phyloP scores from a whole-genome alignment of 2,329 filamentous ascomycete genomes.

The Hymenoscyphus occultus region DNA sequence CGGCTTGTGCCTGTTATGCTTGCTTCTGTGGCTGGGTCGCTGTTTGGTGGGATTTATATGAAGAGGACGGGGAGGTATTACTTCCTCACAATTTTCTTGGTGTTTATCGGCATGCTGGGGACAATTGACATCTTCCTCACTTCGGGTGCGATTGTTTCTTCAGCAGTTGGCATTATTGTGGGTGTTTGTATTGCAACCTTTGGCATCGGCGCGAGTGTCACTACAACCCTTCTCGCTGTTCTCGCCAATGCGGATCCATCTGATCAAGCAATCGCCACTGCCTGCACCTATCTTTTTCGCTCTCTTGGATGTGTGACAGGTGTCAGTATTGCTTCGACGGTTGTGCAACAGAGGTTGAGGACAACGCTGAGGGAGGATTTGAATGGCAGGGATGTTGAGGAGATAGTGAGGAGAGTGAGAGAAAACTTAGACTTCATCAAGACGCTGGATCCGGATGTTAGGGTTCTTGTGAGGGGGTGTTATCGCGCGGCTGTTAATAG shows the following conservation, averaged over 20 bases:
- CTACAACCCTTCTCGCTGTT: constrained; percentile 67
- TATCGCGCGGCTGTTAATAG: constrained; percentile 52
- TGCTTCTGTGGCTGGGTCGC: constrained; percentile 59
- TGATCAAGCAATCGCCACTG: constrained; percentile 73
- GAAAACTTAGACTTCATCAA: constrained; percentile 69
- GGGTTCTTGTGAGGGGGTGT: constrained; percentile 59
- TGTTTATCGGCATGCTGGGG: constrained; percentile 52
- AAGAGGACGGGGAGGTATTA: constrained; percentile 70
- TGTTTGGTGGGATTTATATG: constrained; percentile 65
- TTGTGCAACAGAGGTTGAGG: constrained; percentile 67
- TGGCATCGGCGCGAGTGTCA: constrained; percentile 60
- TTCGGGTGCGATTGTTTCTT: constrained; percentile 51
- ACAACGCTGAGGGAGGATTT: constrained; percentile 53
- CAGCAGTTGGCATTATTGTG: constrained; percentile 50
- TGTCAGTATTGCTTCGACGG: constrained; percentile 60
- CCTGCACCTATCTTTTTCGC: constrained; percentile 78
- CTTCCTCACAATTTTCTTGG: constrained; percentile 60
- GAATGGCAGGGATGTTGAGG: constrained; percentile 55
- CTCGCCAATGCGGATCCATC: constrained; percentile 65
- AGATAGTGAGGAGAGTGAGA: constrained; percentile 67
- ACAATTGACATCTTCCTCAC: constrained; percentile 55
- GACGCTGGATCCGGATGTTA: constrained; percentile 57
- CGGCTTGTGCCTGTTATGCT: constrained; percentile 65
- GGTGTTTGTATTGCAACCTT: constrained; percentile 52
- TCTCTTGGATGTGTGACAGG: constrained; percentile 70